These are phyloP conservation scores for Barnettozyma salicaria DNA, from an alignment of 805 yeast genomes.

Conservation along the genomic window DNA sequence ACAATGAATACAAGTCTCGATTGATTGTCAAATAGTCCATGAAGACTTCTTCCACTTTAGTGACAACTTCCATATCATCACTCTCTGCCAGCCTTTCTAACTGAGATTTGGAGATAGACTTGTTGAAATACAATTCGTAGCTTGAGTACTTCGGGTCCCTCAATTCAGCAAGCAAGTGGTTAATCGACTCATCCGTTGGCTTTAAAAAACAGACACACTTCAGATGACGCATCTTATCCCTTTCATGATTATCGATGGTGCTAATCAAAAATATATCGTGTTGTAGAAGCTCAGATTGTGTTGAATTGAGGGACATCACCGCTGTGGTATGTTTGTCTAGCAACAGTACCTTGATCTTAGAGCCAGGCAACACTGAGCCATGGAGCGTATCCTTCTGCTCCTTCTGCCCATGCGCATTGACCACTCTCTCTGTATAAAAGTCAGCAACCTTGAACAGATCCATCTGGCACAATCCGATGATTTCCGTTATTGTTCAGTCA, in stretches of 20 bases:
- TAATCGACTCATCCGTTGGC: constrained; percentile 63
- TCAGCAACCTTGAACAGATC: constrained; percentile 43
- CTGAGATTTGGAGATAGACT: constrained; percentile 66
- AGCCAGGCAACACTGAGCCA: constrained; percentile 20
- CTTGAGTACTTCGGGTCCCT: constrained; percentile 70
- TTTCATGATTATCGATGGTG: constrained; percentile 48
- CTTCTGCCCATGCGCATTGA: constrained; percentile 20
- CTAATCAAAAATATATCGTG: constrained; percentile 84
- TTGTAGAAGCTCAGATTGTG: constrained; percentile 78
- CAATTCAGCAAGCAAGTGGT: constrained; percentile 58
- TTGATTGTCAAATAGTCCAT: constrained; percentile 78
- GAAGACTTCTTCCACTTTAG: constrained; percentile 74
- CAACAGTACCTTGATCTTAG: constrained; percentile 62
- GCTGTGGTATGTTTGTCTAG: constrained; percentile 78
- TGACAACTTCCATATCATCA: constrained; percentile 79
- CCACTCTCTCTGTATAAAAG: constrained; percentile 37
- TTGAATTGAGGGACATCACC: constrained; percentile 79
- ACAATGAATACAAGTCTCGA: constrained; percentile 55
- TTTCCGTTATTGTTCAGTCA: background rate
- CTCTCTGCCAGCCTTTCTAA: constrained; percentile 85
- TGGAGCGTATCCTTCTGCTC: constrained; percentile 1
- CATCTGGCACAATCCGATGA: constrained; percentile 28
- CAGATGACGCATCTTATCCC: constrained; percentile 73
- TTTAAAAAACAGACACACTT: constrained; percentile 74
- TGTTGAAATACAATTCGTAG: constrained; percentile 76